phyloP scores from a whole-genome alignment of 2,329 filamentous ascomycete species.

The Aspergillus flavus region DNA sequence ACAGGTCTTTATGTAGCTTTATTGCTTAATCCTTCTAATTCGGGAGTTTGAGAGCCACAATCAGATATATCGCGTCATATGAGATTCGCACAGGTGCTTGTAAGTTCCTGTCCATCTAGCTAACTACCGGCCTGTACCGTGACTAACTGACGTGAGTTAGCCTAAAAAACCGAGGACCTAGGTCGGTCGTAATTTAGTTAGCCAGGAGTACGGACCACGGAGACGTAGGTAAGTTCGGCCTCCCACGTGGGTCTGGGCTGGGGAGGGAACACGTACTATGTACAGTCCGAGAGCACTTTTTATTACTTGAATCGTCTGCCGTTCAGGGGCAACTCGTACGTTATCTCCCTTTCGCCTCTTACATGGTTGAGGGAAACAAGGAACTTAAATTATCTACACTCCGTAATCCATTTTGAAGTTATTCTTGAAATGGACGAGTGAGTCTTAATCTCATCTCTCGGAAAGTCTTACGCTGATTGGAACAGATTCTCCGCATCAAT shows the following conservation, averaged over 20 bases:
- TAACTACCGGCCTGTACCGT: background rate
- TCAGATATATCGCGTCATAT: background rate
- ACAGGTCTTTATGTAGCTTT: background rate
- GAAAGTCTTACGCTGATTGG: constrained; percentile 15
- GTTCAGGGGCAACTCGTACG: background rate
- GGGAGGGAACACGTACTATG: constrained; percentile 1
- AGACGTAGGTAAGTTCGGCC: background rate
- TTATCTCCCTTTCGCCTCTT: background rate
- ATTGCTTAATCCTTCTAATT: background rate
- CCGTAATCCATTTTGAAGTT: background rate
- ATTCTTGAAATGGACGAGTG: constrained; percentile 36
- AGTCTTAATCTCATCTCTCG: constrained; percentile 7
- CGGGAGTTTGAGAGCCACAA: background rate
- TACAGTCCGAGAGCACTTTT: background rate
- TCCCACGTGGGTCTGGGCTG: constrained; percentile 1
- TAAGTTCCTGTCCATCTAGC: background rate
- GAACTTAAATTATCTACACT: background rate
- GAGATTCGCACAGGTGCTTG: background rate
- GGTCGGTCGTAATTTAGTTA: constrained; percentile 1
- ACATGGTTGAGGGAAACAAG: background rate
- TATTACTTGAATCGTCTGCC: background rate
- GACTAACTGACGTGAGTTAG: background rate
- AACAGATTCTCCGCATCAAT: constrained; percentile 37
- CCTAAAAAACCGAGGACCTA: constrained; percentile 5
- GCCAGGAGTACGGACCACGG: background rate